These are phyloP conservation scores for Exophiala alcalophila DNA, from an alignment of 2,329 filamentous ascomycete genomes.

Conservation along the genomic window DNA sequence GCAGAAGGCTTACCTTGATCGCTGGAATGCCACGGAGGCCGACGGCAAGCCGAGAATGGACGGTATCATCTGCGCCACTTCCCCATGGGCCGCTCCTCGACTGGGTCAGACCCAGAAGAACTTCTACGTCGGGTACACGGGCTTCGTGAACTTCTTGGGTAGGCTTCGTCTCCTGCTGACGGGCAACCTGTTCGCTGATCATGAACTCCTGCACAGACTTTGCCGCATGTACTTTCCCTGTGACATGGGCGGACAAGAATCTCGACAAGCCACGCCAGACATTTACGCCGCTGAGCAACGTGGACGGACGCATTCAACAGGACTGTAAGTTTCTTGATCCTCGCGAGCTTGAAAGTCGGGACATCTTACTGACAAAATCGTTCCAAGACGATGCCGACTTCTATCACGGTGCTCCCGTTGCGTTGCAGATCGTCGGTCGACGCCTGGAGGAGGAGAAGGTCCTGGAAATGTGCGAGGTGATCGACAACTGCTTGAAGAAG, in stretches of 20 bases:
- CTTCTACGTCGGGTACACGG: constrained; percentile 33
- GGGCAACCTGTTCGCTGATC: background rate
- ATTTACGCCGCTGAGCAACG: constrained; percentile 30
- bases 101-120: constrained; percentile 31
- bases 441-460: constrained; percentile 36
- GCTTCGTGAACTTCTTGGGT: constrained; percentile 33
- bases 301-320: constrained; percentile 32
- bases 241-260: constrained; percentile 29
- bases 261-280: constrained; percentile 26
- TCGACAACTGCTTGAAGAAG: constrained; percentile 36
- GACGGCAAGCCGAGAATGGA: constrained; percentile 36
- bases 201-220: constrained; percentile 30
- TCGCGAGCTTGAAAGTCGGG: no score
- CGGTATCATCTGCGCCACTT: constrained; percentile 35
- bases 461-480: constrained; percentile 39
- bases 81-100: constrained; percentile 38
- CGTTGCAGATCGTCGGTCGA: constrained; percentile 33
- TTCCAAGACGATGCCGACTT: constrained; percentile 34
- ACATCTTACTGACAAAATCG: no score
- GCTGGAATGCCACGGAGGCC: constrained; percentile 35
- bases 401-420: constrained; percentile 35
- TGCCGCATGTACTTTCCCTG: constrained; percentile 29
- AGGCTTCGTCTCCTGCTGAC: constrained; percentile 26
- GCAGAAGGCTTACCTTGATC: constrained; percentile 39
- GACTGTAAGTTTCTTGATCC: no score